These are phyloP conservation scores for Sordariomycetes sp. DNA, from an alignment of 2,329 filamentous ascomycete species.

Conservation along the genomic window DNA sequence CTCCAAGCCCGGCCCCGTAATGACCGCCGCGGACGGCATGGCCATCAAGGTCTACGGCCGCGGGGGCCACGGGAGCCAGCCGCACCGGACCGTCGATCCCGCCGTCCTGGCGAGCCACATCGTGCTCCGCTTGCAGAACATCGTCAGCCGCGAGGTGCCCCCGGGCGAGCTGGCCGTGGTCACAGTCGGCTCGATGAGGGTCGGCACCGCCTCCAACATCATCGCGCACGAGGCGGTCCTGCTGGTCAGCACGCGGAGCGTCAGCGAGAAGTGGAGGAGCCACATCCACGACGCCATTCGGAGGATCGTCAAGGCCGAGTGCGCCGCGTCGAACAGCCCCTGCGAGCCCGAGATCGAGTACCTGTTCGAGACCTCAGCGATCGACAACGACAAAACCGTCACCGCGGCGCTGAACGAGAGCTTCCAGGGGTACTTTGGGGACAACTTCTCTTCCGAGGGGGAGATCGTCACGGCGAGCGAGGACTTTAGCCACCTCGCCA, in stretches of 20 bases:
- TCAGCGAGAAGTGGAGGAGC: slow-evolving; percentile 17
- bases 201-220: slow-evolving; percentile 30
- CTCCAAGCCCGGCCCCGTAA: slow-evolving; percentile 13
- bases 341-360: slow-evolving; percentile 28
- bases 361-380: slow-evolving; percentile 32
- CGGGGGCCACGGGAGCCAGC: slow-evolving; percentile 29
- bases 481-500: slow-evolving; percentile 33
- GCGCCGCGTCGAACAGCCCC: slow-evolving; percentile 31
- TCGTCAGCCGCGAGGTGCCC: slow-evolving; percentile 19
- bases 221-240: slow-evolving; percentile 29
- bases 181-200: slow-evolving; percentile 29
- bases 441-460: slow-evolving; percentile 22
- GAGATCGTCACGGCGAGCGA: slow-evolving; percentile 37
- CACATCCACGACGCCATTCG: slow-evolving; percentile 23
- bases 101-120: slow-evolving; percentile 29
- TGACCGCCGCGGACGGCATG: slow-evolving; percentile 15
- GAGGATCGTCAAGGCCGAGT: slow-evolving; percentile 40
- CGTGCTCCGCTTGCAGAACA: slow-evolving; percentile 22
- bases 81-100: slow-evolving; percentile 33
- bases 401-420: slow-evolving; percentile 27
- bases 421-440: slow-evolving; percentile 33
- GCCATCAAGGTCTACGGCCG: slow-evolving; percentile 21
- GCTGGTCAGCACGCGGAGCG: slow-evolving; percentile 27
- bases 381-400: slow-evolving; percentile 36
- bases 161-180: slow-evolving; percentile 29